Evolutionary conservation across 2,329 filamentous ascomycete species (phyloP).

Genomic region (Trichoderma oligosporum): DNA sequence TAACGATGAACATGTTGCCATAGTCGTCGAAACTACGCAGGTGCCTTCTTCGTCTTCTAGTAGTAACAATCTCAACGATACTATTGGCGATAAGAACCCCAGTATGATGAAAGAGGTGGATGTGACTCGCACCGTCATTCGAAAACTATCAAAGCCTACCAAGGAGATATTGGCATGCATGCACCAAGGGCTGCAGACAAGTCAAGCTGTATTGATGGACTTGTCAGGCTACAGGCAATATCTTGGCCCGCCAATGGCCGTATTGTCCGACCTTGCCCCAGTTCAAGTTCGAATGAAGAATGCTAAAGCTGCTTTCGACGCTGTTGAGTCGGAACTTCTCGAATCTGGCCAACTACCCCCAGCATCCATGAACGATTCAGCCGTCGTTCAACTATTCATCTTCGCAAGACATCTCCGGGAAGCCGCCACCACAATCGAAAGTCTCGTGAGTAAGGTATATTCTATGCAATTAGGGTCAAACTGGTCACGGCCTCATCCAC

Average conservation of each 20-base stretch:
- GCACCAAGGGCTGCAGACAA: conserved; percentile 41
- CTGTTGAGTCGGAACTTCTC: conserved; percentile 45
- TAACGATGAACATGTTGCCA: conserved; percentile 18
- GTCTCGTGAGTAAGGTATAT: conserved; percentile 45
- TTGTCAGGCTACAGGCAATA: conserved; percentile 48
- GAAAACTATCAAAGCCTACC: conserved; percentile 44
- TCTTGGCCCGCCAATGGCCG: conserved; percentile 41
- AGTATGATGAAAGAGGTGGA: conserved; percentile 20
- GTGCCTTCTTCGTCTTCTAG: conserved; percentile 1
- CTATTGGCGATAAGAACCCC: conserved; percentile 10
- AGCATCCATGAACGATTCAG: conserved; percentile 45
- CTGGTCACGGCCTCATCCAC: conserved; percentile 44
- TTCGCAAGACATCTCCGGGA: conserved; percentile 54
- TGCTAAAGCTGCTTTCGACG: conserved; percentile 45
- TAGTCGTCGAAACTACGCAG: conserved; percentile 19
- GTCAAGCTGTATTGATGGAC: conserved; percentile 52
- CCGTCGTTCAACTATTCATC: conserved; percentile 51
- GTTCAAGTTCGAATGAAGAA: conserved; percentile 40
- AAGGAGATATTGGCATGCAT: conserved; percentile 46
- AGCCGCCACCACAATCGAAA: conserved; percentile 46
- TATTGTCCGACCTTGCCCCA: conserved; percentile 42
- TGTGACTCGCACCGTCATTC: conserved; percentile 25
- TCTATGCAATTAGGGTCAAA: conserved; percentile 43
- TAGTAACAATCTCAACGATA: background rate
- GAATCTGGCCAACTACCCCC: conserved; percentile 42